A percentile compares a stretch with the other conserved stretches of the same genome.
Conservation (phyloP, 257 asterid species). For the Capsicum pubescens region DNA sequence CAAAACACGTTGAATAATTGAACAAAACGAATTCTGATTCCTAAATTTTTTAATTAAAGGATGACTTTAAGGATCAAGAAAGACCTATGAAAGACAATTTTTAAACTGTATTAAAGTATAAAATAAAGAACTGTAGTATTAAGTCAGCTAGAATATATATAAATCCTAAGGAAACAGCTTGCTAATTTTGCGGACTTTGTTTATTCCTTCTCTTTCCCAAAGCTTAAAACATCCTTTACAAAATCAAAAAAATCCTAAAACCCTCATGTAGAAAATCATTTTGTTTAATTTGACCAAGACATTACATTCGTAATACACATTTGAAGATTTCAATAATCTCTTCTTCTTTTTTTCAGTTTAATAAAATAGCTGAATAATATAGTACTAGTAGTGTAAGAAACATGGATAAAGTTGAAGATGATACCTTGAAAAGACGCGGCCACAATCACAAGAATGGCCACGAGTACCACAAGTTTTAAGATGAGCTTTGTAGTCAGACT, state of each 20-base stretch:
- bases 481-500: slow-evolving; percentile 62
- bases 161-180: neutral
- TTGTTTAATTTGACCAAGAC: neutral
- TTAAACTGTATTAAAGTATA: neutral
- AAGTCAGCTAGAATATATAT: neutral
- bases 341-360: too few relatives aligned
- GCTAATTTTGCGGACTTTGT: slow-evolving; percentile 7
- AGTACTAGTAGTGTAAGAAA: neutral
- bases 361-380: too few relatives aligned
- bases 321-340: neutral
- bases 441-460: slow-evolving; percentile 63
- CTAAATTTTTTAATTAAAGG: too few relatives aligned
- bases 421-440: slow-evolving; percentile 61
- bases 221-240: slow-evolving; percentile 21
- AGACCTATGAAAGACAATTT: too few relatives aligned
- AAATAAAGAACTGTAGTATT: neutral
- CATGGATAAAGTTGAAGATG: too few relatives aligned
- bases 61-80: neutral
- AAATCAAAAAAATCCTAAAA: neutral
- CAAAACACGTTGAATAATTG: neutral
- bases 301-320: slow-evolving; percentile 24
- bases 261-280: neutral
- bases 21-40: neutral
- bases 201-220: slow-evolving; percentile 19
- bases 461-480: slow-evolving; percentile 62